Evolutionary conservation across 176 grass and related monocot genomes (phyloP).

Genomic region (Oryza officinalis): DNA sequence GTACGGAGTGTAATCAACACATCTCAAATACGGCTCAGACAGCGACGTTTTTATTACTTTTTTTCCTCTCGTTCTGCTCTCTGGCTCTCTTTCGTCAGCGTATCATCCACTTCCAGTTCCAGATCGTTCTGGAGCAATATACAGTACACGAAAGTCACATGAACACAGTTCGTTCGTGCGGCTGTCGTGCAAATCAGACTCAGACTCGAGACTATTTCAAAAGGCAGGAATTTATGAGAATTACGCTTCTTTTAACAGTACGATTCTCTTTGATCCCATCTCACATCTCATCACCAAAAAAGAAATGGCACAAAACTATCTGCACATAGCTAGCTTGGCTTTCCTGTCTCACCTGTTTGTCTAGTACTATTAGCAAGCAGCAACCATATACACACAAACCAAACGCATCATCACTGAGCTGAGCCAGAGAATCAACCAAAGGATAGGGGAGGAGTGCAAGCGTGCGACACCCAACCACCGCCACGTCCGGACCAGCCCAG

Average conservation of each 20-base stretch:
- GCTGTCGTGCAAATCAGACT: not conserved
- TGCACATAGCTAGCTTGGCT: not conserved
- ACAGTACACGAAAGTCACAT: not conserved
- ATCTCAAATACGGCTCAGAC: not conserved
- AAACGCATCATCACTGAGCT: not conserved
- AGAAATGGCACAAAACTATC: not conserved
- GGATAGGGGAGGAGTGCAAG: not conserved
- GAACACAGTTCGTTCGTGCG: not conserved
- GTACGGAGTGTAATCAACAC: not conserved
- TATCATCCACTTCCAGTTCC: not conserved
- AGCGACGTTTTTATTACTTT: not conserved
- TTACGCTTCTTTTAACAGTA: not conserved
- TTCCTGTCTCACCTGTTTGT: not conserved
- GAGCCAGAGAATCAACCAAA: not conserved
- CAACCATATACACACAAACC: not conserved
- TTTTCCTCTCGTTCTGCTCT: not conserved
- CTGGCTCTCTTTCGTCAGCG: not conserved
- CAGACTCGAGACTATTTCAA: not conserved
- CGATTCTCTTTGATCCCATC: not conserved
- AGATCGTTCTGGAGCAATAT: not conserved
- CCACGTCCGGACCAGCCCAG: not conserved
- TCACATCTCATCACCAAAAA: not conserved
- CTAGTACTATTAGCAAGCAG: not conserved
- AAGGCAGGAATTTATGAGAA: not conserved
- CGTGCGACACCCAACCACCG: conserved; percentile 28